Percentiles rank a stretch among this genome's conserved stretches.
phyloP scores from a whole-genome alignment of 805 yeast genomes.

The Zygosaccharomyces rouxii region DNA sequence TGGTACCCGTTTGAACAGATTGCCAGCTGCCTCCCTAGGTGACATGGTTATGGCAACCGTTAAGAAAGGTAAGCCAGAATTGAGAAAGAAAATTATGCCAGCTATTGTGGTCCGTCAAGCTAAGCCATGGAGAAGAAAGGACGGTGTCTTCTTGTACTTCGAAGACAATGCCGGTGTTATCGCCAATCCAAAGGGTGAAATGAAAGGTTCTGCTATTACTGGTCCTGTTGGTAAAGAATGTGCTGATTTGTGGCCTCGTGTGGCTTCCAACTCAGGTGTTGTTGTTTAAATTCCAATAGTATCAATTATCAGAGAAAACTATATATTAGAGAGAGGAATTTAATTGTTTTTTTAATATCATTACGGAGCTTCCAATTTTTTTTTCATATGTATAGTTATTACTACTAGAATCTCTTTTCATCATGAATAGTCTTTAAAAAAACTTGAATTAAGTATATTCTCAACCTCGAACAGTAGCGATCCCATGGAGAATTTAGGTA shows the following conservation, averaged over 20 bases:
- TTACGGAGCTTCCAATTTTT: slow-evolving; percentile 14
- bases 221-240: slow-evolving; percentile 99
- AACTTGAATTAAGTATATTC: background rate
- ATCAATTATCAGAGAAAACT: slow-evolving; percentile 5
- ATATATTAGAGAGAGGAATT: slow-evolving; percentile 17
- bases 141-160: slow-evolving; percentile 98
- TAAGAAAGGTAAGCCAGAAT: slow-evolving; percentile 99
- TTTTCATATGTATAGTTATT: slow-evolving; percentile 2
- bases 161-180: slow-evolving; percentile 99
- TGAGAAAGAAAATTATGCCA: slow-evolving; percentile 99
- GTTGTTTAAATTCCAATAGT: slow-evolving; percentile 67
- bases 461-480: background rate
- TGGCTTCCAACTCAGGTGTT: slow-evolving; percentile 99
- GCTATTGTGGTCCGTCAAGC: slow-evolving; percentile 99
- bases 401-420: background rate
- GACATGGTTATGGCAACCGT: slow-evolving; percentile 99
- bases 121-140: slow-evolving; percentile 99
- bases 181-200: slow-evolving; percentile 99
- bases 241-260: slow-evolving; percentile 99
- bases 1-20: slow-evolving; percentile 99
- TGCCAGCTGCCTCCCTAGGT: slow-evolving; percentile 99
- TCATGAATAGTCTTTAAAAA: background rate
- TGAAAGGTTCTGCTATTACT: slow-evolving; percentile 99
- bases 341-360: slow-evolving; percentile 16
- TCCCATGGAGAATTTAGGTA: slow-evolving; percentile 15